phyloP scores from a whole-genome alignment of 148 eudicot genomes.

The Gaultheria prostrata region DNA sequence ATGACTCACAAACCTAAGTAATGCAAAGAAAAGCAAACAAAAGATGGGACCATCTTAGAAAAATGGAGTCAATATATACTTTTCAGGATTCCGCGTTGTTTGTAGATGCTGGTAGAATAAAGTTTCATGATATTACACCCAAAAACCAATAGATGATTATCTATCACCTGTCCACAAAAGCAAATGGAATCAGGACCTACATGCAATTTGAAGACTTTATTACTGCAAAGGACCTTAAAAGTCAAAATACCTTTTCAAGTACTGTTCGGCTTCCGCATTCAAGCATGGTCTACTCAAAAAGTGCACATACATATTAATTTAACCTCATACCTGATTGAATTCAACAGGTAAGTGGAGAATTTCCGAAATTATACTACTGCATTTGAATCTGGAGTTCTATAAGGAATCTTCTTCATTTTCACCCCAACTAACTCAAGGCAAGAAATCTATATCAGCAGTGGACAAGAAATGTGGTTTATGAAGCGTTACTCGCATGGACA shows the following conservation, averaged over 20 bases:
- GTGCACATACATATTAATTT: background rate
- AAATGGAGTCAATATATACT: conserved; percentile 8
- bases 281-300: background rate
- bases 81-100: background rate
- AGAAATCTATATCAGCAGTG: background rate
- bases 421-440: background rate
- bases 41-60: conserved; percentile 1
- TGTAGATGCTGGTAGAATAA: conserved; percentile 6
- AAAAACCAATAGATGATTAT: background rate
- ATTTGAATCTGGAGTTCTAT: background rate
- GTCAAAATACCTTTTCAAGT: background rate
- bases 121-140: background rate
- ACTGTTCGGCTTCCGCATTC: background rate
- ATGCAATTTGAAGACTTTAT: conserved; percentile 1
- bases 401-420: background rate
- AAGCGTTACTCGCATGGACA: background rate
- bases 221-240: background rate
- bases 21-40: conserved; percentile 1
- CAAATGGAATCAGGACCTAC: conserved; percentile 9
- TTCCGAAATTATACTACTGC: background rate
- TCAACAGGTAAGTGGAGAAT: background rate
- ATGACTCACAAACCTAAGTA: background rate
- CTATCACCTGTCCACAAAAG: background rate
- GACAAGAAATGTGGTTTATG: background rate
- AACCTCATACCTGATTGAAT: background rate